A percentile compares a stretch with the other conserved stretches of the same genome.
Evolutionary conservation across 1,139 yeast species (phyloP).

Genomic region (Meyerozyma smithsonii): DNA sequence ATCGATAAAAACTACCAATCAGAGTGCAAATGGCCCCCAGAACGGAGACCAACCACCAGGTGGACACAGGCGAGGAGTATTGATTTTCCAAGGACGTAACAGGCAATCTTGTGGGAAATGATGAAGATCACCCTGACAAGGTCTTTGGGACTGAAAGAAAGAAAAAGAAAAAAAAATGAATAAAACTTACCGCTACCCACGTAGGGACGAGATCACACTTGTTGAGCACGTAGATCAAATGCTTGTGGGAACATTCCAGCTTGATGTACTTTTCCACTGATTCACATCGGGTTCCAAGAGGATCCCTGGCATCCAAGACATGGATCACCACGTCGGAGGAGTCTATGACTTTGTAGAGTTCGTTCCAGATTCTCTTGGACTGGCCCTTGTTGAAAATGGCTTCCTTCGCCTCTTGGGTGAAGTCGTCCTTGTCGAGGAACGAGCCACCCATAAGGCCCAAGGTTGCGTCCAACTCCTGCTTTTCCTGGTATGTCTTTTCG

Average conservation of each 20-base stretch:
- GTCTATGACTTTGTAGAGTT: slow-evolving; percentile 91
- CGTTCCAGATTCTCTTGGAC: slow-evolving; percentile 98
- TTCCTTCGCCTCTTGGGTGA: slow-evolving; percentile 87
- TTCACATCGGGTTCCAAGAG: slow-evolving; percentile 90
- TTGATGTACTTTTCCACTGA: slow-evolving; percentile 89
- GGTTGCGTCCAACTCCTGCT: slow-evolving; percentile 68
- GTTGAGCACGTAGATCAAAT: slow-evolving; percentile 87
- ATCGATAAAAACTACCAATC: slow-evolving; percentile 43
- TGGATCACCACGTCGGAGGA: slow-evolving; percentile 96
- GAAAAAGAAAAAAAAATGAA: slow-evolving; percentile 7
- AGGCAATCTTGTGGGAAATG: slow-evolving; percentile 53
- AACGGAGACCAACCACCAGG: slow-evolving; percentile 26
- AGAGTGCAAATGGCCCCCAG: slow-evolving; percentile 46
- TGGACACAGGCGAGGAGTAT: slow-evolving; percentile 50
- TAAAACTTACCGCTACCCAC: slow-evolving; percentile 94
- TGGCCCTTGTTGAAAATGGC: slow-evolving; percentile 96
- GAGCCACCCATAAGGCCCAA: slow-evolving; percentile 74
- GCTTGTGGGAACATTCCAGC: slow-evolving; percentile 96
- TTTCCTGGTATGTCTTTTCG: slow-evolving; percentile 61
- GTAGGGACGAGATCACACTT: slow-evolving; percentile 98
- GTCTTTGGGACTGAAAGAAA: slow-evolving; percentile 41
- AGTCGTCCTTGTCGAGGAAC: slow-evolving; percentile 67
- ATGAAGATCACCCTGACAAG: slow-evolving; percentile 65
- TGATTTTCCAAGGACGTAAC: slow-evolving; percentile 95
- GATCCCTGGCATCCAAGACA: slow-evolving; percentile 96